A percentile compares a stretch with the other conserved stretches of the same genome.
phyloP scores from a whole-genome alignment of 352 stramenopile genomes.

The Pythium folliculosum region DNA sequence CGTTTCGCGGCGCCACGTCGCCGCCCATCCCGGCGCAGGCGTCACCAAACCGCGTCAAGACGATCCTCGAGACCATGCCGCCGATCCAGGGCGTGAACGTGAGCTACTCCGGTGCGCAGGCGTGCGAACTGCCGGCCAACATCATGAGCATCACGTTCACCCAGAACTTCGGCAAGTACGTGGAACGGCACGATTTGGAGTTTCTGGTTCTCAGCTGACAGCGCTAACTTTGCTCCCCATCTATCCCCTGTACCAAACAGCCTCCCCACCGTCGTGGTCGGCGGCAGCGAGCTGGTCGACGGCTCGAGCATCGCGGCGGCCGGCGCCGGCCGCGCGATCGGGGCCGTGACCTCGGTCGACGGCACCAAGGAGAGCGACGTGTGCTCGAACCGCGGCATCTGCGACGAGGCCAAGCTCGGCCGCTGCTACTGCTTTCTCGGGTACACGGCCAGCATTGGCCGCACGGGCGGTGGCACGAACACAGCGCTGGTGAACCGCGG shows the following conservation, averaged over 20 bases:
- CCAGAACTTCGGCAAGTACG: constrained; percentile 80
- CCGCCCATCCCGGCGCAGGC: constrained; percentile 59
- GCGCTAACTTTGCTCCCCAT: neutral
- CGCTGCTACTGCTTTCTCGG: constrained; percentile 62
- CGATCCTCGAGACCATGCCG: constrained; percentile 43
- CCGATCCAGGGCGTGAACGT: constrained; percentile 59
- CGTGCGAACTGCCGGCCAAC: constrained; percentile 64
- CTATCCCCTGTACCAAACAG: constrained; percentile 22
- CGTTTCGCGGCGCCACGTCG: constrained; percentile 67
- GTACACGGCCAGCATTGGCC: constrained; percentile 68
- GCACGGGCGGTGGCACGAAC: constrained; percentile 45
- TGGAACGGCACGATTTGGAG: neutral
- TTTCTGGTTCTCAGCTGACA: neutral
- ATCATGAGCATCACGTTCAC: constrained; percentile 74
- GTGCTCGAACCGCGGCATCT: constrained; percentile 68
- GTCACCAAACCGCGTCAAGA: constrained; percentile 32
- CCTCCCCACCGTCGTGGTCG: constrained; percentile 56
- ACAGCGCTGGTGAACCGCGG: constrained; percentile 53
- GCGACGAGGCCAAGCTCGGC: constrained; percentile 59
- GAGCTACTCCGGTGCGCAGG: constrained; percentile 53
- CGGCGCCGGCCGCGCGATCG: constrained; percentile 28
- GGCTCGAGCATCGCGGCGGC: constrained; percentile 39
- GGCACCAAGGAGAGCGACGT: constrained; percentile 70
- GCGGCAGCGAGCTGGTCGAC: constrained; percentile 33
- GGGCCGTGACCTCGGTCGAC: constrained; percentile 41